Percentiles rank a stretch among this genome's conserved stretches.
Conservation (phyloP, 805 yeast species). For the Ogataea kodamae region DNA sequence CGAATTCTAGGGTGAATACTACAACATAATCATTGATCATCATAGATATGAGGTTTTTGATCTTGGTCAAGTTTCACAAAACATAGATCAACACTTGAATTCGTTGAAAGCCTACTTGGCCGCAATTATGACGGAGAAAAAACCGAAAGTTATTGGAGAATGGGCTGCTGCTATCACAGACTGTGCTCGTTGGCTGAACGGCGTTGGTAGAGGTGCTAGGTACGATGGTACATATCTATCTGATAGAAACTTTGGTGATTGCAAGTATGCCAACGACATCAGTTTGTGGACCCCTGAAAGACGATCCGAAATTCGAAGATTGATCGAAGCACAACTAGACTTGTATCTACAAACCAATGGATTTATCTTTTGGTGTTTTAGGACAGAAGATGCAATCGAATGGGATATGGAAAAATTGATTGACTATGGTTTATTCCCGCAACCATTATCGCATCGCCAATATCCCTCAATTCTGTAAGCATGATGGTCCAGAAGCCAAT, state of each 20-base stretch:
- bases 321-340: constrained; percentile 59
- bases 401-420: constrained; percentile 61
- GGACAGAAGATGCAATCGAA: constrained; percentile 61
- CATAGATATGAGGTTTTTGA: constrained; percentile 90
- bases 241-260: constrained; percentile 40
- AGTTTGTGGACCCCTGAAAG: constrained; percentile 42
- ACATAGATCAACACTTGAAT: constrained; percentile 59
- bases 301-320: constrained; percentile 45
- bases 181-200: constrained; percentile 67
- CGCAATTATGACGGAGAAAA: constrained; percentile 36
- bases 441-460: constrained; percentile 59
- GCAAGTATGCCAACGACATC: constrained; percentile 38
- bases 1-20: constrained; percentile 30
- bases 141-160: constrained; percentile 61
- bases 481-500: constrained; percentile 2
- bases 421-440: constrained; percentile 53
- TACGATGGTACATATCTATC: constrained; percentile 49
- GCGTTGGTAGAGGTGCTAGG: constrained; percentile 64
- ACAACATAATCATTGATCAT: constrained; percentile 79
- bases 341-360: constrained; percentile 47
- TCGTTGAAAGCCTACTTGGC: constrained; percentile 50
- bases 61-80: constrained; percentile 50
- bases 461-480: constrained; percentile 65
- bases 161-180: constrained; percentile 72
- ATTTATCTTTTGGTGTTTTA: constrained; percentile 71